phyloP scores from a whole-genome alignment of 2,329 filamentous ascomycete species.

The Lecanosticta acicola region DNA sequence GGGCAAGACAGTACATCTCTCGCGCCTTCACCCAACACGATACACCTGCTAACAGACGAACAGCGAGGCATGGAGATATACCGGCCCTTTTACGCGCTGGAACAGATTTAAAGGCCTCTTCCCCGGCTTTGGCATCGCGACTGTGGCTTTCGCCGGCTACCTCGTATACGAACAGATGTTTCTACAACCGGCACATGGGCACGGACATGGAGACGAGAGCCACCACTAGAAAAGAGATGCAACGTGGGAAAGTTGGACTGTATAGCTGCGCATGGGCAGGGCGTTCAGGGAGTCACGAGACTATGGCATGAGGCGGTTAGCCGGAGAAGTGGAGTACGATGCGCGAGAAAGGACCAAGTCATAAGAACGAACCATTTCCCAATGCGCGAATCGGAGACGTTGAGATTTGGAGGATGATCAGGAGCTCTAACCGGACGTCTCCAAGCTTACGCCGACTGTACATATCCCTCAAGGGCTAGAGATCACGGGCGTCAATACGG shows the following conservation, averaged over 20 bases:
- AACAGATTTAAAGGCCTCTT: slow-evolving; percentile 85
- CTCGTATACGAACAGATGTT: slow-evolving; percentile 87
- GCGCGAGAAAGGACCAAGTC: too few species aligned
- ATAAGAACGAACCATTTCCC: too few species aligned
- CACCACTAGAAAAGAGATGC: neutral
- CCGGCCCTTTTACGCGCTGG: slow-evolving; percentile 76
- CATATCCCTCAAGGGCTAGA: too few species aligned
- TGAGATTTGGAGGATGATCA: too few species aligned
- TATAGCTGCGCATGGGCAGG: neutral
- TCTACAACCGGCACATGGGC: slow-evolving; percentile 36
- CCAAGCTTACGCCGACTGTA: too few species aligned
- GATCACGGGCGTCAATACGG: too few species aligned
- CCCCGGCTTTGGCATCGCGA: slow-evolving; percentile 86
- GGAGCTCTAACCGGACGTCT: too few species aligned
- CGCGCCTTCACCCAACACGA: neutral
- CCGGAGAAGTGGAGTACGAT: too few species aligned
- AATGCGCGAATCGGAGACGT: too few species aligned
- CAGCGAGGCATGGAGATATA: slow-evolving; percentile 95
- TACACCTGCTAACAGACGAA: slow-evolving; percentile 6
- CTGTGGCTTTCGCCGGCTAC: slow-evolving; percentile 85
- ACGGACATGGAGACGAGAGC: slow-evolving; percentile 1
- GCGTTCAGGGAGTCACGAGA: neutral
- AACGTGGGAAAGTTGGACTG: neutral
- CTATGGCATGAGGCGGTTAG: neutral
- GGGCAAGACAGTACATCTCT: slow-evolving; percentile 53